phyloP scores from a whole-genome alignment of 1,284 basidiomycete species.

The Ganoderma lucidum region DNA sequence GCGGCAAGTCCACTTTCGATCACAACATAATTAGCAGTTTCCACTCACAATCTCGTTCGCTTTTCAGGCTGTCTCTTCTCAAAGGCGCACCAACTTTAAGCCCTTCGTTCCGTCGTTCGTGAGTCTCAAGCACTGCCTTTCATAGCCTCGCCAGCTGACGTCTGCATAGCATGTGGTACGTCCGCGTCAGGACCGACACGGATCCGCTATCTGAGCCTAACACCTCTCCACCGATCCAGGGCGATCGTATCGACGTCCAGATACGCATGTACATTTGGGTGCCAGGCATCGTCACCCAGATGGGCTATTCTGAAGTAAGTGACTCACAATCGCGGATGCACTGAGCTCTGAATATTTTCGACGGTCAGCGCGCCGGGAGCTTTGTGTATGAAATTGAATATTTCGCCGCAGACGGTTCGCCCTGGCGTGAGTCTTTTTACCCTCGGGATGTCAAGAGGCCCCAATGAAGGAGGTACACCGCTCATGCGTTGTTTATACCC shows the following conservation, averaged over 20 bases:
- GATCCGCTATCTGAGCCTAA: background rate
- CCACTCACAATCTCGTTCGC: background rate
- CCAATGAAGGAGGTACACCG: background rate
- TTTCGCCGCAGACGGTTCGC: background rate
- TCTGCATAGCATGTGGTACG: constrained; percentile 1
- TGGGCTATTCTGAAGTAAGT: background rate
- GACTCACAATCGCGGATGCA: background rate
- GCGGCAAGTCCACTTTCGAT: background rate
- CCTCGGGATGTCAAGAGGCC: background rate
- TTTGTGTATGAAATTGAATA: constrained; percentile 22
- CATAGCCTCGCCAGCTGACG: background rate
- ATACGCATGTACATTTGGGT: constrained; percentile 3
- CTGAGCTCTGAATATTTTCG: background rate
- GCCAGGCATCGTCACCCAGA: background rate
- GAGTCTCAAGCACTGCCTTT: background rate
- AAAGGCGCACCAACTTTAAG: background rate
- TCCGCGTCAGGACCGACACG: background rate
- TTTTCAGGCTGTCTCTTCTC: background rate
- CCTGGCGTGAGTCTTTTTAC: background rate
- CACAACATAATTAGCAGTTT: background rate
- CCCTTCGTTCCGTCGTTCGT: background rate
- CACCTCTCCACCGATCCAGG: background rate
- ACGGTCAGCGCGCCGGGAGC: constrained; percentile 7
- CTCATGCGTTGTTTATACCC: background rate
- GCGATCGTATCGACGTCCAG: background rate